These are phyloP conservation scores for Daedaleopsis sinensis DNA, from an alignment of 768 basidiomycete genomes.

Conservation along the genomic window DNA sequence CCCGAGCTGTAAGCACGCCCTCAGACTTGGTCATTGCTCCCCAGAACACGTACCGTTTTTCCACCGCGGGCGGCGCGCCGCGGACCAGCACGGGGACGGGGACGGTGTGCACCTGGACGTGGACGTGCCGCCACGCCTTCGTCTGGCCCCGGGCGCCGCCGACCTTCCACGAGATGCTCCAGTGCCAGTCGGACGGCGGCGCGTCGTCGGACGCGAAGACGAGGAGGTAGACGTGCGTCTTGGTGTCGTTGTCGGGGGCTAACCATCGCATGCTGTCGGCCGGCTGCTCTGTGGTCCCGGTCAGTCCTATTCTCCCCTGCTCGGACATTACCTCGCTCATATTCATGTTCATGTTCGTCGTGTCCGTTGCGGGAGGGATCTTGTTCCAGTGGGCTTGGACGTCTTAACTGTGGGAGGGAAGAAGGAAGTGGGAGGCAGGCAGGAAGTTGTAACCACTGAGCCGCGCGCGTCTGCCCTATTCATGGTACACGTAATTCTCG, in stretches of 20 bases:
- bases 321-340: conserved; percentile 1
- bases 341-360: too few relatives aligned
- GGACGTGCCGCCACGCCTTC: conserved; percentile 2
- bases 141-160: background rate
- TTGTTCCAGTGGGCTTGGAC: too few relatives aligned
- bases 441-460: too few relatives aligned
- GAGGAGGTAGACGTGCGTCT: conserved; percentile 1
- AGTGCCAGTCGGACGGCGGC: background rate
- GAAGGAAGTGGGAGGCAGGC: too few relatives aligned
- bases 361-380: too few relatives aligned
- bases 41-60: conserved; percentile 2
- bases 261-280: background rate
- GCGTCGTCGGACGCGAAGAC: background rate
- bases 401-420: too few relatives aligned
- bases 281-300: background rate
- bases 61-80: background rate
- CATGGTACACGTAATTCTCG: too few relatives aligned
- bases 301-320: background rate
- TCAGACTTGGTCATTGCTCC: background rate
- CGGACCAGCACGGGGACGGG: background rate
- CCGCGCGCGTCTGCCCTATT: too few relatives aligned
- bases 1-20: background rate
- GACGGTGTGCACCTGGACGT: background rate
- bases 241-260: background rate
- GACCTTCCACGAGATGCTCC: conserved; percentile 4